These are phyloP conservation scores for bread wheat (Triticum aestivum) DNA, from an alignment of 176 grass and related monocot species.

Conservation along the genomic window IWGSC_CS_RefSeq_v2.1 NC_057807.1:645178724-645179223, in stretches of 20 bases:
- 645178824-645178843: background rate
- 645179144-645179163: conserved; percentile 20
- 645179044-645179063: background rate
- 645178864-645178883: background rate
- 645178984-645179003: background rate
- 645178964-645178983: too few species aligned
- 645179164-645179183: background rate
- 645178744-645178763: too few species aligned
- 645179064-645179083: background rate
- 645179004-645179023: background rate
- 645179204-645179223: background rate
- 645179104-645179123: background rate
- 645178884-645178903: background rate
- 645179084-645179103: background rate
- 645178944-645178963: too few species aligned
- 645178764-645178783: background rate
- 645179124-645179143: too few species aligned
- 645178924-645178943: too few species aligned
- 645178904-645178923: too few species aligned
- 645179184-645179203: background rate
- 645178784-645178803: background rate
- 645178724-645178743: too few species aligned
- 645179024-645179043: background rate
- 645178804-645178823: background rate
- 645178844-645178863: background rate